A percentile compares a stretch with the other conserved stretches of the same genome.
Conservation (phyloP, 257 asterid species). For the Nicotiana knightiana region DNA sequence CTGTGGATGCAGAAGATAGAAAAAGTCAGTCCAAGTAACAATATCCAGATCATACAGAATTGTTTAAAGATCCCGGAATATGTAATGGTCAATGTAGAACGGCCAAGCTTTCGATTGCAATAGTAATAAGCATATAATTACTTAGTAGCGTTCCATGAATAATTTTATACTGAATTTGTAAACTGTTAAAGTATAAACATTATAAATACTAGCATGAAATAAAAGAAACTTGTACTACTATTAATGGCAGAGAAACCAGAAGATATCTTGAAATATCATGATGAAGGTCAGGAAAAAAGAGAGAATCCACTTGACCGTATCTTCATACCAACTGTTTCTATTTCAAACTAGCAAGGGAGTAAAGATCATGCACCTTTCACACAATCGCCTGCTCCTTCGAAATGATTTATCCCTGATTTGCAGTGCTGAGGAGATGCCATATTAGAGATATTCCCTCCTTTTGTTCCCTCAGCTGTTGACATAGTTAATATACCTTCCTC, state of each 20-base stretch:
- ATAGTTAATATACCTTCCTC: slow-evolving; percentile 34
- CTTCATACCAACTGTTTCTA: not conserved
- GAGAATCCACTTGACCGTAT: not conserved
- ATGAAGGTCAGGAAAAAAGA: not conserved
- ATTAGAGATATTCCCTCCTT: slow-evolving; percentile 20
- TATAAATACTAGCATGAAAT: not conserved
- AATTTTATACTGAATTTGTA: not conserved
- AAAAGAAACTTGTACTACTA: not conserved
- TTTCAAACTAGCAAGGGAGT: not conserved
- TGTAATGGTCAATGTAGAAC: not conserved
- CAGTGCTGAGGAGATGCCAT: slow-evolving; percentile 32
- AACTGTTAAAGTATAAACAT: not conserved
- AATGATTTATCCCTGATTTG: slow-evolving; percentile 34
- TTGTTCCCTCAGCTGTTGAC: slow-evolving; percentile 27
- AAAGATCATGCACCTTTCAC: slow-evolving; percentile 9
- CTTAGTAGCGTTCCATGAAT: not conserved
- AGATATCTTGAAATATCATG: not conserved
- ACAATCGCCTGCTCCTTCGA: slow-evolving; percentile 20
- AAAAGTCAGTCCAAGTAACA: not conserved
- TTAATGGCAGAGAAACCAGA: not conserved
- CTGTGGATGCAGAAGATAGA: slow-evolving; percentile 29
- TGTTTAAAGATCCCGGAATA: not conserved
- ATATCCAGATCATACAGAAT: not conserved
- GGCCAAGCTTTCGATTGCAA: not conserved
- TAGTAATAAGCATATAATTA: not conserved